Conservation (phyloP, 257 asterid genomes). For the Lantana camara region DNA sequence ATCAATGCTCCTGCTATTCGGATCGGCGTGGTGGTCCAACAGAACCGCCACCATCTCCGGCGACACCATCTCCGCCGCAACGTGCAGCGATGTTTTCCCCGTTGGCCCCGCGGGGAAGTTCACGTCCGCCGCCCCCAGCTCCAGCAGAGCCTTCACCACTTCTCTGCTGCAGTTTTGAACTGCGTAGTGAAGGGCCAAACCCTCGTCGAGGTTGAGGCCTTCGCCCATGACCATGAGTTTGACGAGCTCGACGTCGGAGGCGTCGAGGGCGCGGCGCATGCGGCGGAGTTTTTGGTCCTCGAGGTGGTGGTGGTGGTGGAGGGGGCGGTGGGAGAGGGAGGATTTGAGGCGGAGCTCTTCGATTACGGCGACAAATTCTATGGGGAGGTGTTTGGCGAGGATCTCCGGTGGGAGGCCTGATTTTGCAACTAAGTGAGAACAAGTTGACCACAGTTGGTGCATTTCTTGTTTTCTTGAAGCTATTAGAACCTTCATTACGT, state of each 20-base stretch:
- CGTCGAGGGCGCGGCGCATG: constrained; percentile 94
- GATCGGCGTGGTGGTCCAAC: constrained; percentile 96
- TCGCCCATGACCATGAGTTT: constrained; percentile 99
- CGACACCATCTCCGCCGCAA: constrained; percentile 95
- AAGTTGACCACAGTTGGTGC: constrained; percentile 87
- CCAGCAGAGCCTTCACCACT: constrained; percentile 82
- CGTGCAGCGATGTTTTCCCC: constrained; percentile 81
- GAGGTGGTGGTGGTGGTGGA: constrained; percentile 53
- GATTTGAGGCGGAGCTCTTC: constrained; percentile 93
- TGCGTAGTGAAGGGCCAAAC: constrained; percentile 80
- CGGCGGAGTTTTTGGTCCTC: constrained; percentile 89
- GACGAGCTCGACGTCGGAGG: constrained; percentile 91
- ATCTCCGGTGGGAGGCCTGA: constrained; percentile 92
- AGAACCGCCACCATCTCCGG: constrained; percentile 97
- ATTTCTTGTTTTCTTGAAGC: constrained; percentile 93
- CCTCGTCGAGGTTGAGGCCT: constrained; percentile 88
- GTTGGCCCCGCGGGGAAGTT: constrained; percentile 90
- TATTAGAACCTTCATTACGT: constrained; percentile 86
- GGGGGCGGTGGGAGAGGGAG: constrained; percentile 61
- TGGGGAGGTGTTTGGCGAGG: constrained; percentile 80
- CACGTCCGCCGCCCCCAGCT: constrained; percentile 94
- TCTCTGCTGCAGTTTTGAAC: constrained; percentile 89
- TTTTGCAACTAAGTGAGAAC: constrained; percentile 87
- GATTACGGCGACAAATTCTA: constrained; percentile 80
- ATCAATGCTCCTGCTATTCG: constrained; percentile 74